These are phyloP conservation scores for Fusarium sp. DNA, from an alignment of 2,329 filamentous ascomycete species.

Conservation along the genomic window DNA sequence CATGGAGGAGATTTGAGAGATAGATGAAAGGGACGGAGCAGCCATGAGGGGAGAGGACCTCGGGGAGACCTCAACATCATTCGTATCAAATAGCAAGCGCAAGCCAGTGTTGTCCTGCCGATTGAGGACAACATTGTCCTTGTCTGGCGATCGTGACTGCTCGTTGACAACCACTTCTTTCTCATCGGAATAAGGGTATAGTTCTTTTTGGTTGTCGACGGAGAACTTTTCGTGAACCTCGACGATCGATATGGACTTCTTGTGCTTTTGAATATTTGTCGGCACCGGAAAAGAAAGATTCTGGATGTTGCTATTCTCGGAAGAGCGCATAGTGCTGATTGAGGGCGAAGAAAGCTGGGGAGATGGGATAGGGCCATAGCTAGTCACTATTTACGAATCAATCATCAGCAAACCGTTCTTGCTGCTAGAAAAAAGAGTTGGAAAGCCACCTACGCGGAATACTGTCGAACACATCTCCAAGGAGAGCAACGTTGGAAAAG, in stretches of 20 bases:
- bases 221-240: background rate
- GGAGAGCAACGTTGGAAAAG: background rate
- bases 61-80: background rate
- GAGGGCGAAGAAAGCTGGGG: background rate
- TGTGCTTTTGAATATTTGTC: accelerated
- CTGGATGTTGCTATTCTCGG: background rate
- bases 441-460: background rate
- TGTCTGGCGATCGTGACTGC: background rate
- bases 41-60: background rate
- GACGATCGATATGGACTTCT: background rate
- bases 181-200: background rate
- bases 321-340: background rate
- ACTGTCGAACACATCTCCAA: background rate
- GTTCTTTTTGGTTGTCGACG: background rate
- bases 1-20: background rate
- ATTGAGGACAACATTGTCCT: background rate
- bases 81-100: background rate
- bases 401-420: background rate
- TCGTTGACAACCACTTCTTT: background rate
- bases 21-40: background rate
- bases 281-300: too few species aligned
- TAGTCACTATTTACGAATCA: background rate
- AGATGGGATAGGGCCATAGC: background rate
- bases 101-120: background rate
- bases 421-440: too few species aligned